These are phyloP conservation scores for Aspergillus kassunensis DNA, from an alignment of 495 filamentous ascomycete species.

Conservation along the genomic window DNA sequence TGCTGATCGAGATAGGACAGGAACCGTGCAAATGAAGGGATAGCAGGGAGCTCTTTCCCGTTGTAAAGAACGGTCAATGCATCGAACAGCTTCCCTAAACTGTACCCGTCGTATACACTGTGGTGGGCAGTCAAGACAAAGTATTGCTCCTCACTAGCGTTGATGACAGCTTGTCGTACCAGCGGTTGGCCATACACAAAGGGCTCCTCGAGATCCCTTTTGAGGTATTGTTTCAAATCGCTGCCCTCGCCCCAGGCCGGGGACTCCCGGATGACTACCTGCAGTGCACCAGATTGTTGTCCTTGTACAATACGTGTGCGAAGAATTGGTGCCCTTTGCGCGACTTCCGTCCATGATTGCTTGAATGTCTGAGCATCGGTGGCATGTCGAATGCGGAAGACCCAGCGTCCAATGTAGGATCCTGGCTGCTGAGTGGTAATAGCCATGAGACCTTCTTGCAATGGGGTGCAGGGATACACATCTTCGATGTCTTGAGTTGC, in stretches of 20 bases:
- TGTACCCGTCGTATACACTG: constrained; percentile 59
- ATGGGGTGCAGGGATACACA: constrained; percentile 56
- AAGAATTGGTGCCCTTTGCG: constrained; percentile 25
- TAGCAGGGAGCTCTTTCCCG: background rate
- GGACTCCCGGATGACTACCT: constrained; percentile 38
- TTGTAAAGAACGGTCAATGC: background rate
- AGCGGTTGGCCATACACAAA: constrained; percentile 6
- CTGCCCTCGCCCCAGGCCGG: constrained; percentile 27
- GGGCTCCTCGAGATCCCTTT: background rate
- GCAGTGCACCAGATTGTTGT: constrained; percentile 24
- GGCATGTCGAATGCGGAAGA: constrained; percentile 26
- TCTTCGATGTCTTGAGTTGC: constrained; percentile 33
- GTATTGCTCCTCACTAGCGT: constrained; percentile 4
- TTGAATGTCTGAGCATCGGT: constrained; percentile 34
- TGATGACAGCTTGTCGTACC: constrained; percentile 36
- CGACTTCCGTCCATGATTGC: constrained; percentile 37
- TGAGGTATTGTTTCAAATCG: constrained; percentile 12
- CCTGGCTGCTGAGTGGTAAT: constrained; percentile 38
- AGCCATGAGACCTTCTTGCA: constrained; percentile 58
- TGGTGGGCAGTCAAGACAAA: constrained; percentile 58
- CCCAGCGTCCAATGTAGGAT: constrained; percentile 25
- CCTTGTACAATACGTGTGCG: constrained; percentile 35
- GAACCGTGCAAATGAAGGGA: constrained; percentile 15
- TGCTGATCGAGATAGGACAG: constrained; percentile 16
- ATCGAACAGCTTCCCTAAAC: constrained; percentile 29